Conservation (phyloP, 768 basidiomycete species). For the Boletellus emodensis region DNA sequence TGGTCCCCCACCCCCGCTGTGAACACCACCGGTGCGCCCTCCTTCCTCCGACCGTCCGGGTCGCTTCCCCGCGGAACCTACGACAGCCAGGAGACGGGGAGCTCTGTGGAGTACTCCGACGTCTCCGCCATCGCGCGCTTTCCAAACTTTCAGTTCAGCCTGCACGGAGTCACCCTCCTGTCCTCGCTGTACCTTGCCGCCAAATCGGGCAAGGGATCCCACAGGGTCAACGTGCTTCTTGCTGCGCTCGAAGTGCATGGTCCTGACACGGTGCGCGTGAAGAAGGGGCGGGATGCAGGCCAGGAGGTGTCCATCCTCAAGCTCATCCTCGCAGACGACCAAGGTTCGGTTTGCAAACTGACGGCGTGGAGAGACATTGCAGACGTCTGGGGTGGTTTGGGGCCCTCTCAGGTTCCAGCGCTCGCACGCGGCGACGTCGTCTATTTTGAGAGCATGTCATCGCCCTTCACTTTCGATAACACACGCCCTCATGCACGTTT, state of each 20-base stretch:
- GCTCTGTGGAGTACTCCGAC: constrained; percentile 56
- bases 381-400: constrained; percentile 59
- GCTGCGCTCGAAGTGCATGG: constrained; percentile 76
- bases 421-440: constrained; percentile 71
- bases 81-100: constrained; percentile 41
- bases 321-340: constrained; percentile 71
- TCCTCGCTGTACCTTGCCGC: constrained; percentile 32
- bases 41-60: constrained; percentile 28
- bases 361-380: constrained; percentile 79
- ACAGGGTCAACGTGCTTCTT: constrained; percentile 56
- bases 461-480: constrained; percentile 6
- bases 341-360: constrained; percentile 62
- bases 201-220: constrained; percentile 34
- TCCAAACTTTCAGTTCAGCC: constrained; percentile 69
- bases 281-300: constrained; percentile 67
- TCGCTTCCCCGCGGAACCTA: constrained; percentile 28
- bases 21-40: constrained; percentile 20
- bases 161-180: constrained; percentile 56
- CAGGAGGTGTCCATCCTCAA: constrained; percentile 65
- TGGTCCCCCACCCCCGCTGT: constrained; percentile 51
- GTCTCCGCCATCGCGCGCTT: constrained; percentile 70
- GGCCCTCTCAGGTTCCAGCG: constrained; percentile 36
- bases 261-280: constrained; percentile 62
- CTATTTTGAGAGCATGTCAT: constrained; percentile 59
- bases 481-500: constrained; percentile 18